Conservation (phyloP, 345 rosid genomes). For the Anastatica hierochuntica region DNA sequence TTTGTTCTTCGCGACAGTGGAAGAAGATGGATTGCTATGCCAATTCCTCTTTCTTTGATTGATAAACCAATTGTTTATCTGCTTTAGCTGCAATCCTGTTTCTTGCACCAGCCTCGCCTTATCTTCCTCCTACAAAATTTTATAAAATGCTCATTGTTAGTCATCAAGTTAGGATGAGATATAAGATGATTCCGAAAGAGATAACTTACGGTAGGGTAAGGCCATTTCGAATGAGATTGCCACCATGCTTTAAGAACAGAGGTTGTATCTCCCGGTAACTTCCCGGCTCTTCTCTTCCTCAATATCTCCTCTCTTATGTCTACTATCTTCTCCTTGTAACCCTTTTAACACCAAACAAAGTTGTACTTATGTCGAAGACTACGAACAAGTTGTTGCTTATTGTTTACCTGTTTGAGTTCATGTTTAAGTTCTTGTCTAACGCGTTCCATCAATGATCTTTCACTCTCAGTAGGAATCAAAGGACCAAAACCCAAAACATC, state of each 20-base stretch:
- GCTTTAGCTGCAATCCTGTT: slow-evolving; percentile 92
- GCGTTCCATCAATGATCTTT: slow-evolving; percentile 94
- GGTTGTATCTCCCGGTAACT: slow-evolving; percentile 95
- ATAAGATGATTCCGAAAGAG: too few relatives aligned
- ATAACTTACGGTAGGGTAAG: slow-evolving; percentile 85
- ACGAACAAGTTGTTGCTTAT: too few relatives aligned
- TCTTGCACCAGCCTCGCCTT: slow-evolving; percentile 89
- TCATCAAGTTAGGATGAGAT: not conserved
- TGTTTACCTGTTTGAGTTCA: slow-evolving; percentile 71
- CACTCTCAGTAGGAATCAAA: slow-evolving; percentile 88
- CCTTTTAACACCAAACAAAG: slow-evolving; percentile 44
- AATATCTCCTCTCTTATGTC: slow-evolving; percentile 95
- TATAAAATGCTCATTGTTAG: too few relatives aligned
- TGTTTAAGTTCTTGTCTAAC: slow-evolving; percentile 95
- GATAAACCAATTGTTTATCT: slow-evolving; percentile 98
- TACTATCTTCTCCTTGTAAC: slow-evolving; percentile 89
- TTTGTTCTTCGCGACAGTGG: slow-evolving; percentile 72
- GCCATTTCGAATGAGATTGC: slow-evolving; percentile 98
- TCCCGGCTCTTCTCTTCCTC: slow-evolving; percentile 97
- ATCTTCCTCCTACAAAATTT: slow-evolving; percentile 96
- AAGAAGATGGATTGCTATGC: slow-evolving; percentile 88
- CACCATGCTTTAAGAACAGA: slow-evolving; percentile 90
- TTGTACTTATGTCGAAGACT: too few relatives aligned
- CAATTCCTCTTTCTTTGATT: slow-evolving; percentile 98
- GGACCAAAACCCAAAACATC: slow-evolving; percentile 96